Conservation (phyloP, 208 protist genomes). For the Paratrypanosoma confusum region DNA sequence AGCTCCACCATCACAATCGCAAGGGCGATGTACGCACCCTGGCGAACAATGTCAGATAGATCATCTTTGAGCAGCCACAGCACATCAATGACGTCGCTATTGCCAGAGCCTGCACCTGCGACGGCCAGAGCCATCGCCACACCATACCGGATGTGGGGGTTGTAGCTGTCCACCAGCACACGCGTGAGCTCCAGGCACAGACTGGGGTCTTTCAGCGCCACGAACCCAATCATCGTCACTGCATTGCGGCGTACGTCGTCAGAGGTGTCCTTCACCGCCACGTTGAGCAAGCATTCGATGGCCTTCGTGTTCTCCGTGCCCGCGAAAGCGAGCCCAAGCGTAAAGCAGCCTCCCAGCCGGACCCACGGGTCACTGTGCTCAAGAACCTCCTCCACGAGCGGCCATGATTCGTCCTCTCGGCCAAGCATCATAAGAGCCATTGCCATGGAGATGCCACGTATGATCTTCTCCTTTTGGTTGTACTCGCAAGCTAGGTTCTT, state of each 20-base stretch:
- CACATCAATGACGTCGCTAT: constrained; percentile 87
- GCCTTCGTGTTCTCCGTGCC: constrained; percentile 93
- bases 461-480: constrained; percentile 99
- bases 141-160: constrained; percentile 97
- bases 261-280: constrained; percentile 96
- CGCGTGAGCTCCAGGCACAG: constrained; percentile 79
- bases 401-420: constrained; percentile 91
- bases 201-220: constrained; percentile 93
- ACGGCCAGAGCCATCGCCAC: constrained; percentile 97
- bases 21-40: constrained; percentile 95
- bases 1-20: constrained; percentile 95
- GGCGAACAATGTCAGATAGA: constrained; percentile 94
- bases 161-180: constrained; percentile 94
- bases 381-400: constrained; percentile 88
- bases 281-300: constrained; percentile 92
- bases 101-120: constrained; percentile 93
- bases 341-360: constrained; percentile 95
- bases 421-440: constrained; percentile 96
- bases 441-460: constrained; percentile 94
- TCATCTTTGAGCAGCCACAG: constrained; percentile 93
- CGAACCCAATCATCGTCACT: constrained; percentile 96
- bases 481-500: constrained; percentile 89
- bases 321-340: constrained; percentile 95
- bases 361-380: constrained; percentile 94
- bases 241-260: constrained; percentile 98